Evolutionary conservation across 345 rosid genomes (phyloP), one percentile per base, ranked within the genome.

Genomic region (Pugionium dolabratum): DNA sequence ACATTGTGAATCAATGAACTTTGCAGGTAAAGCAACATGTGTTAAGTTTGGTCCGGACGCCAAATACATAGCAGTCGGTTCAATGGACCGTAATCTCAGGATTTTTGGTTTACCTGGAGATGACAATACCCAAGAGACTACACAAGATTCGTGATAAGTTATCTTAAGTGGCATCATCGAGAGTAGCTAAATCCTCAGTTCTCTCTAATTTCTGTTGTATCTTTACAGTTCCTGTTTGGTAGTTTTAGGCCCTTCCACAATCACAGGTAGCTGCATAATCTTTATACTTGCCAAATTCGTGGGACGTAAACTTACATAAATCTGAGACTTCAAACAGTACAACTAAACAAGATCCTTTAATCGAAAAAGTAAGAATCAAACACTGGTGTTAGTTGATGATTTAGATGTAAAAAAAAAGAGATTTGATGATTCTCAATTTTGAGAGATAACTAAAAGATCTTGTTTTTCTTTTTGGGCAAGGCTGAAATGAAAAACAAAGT

Each of bases 71-170:
- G 96, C 93, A 3, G 95, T 91, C 0, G 94, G 97, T 64, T 88
- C 97, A n/a, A 91, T 91, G 99, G 99, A 94, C 70, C 92, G 91
- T 54, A 91, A 94, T 71, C 91, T 91, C 28, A 82, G 94, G 53
- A 76, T 94, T 71, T 91, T 89, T 31, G 97, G 95, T 37, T 75
- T 87, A 70, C 93, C 96, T 1, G 70, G 56, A 5, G 83, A 81
- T 34, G 87, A 79, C 31, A 71, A 29, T 45, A 63, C 51, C 7
- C 58, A 34, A 3, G 69, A 74, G 54, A 47, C 73, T 62, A 59
- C 81, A 31, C 36, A 34, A 25, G 98, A 93, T 50, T 77, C 83
- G n/a, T 70, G 62, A 70, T 57, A 33, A 36, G 48, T 45, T 18
- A 5, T 32, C 37, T 8, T 9, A 56, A 57, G 54, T 28, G 26